A percentile compares a stretch with the other conserved stretches of the same genome.
These are phyloP conservation scores for Trichomonas vaginalis DNA, from an alignment of 208 protist genomes.

Conservation along the genomic window DNA sequence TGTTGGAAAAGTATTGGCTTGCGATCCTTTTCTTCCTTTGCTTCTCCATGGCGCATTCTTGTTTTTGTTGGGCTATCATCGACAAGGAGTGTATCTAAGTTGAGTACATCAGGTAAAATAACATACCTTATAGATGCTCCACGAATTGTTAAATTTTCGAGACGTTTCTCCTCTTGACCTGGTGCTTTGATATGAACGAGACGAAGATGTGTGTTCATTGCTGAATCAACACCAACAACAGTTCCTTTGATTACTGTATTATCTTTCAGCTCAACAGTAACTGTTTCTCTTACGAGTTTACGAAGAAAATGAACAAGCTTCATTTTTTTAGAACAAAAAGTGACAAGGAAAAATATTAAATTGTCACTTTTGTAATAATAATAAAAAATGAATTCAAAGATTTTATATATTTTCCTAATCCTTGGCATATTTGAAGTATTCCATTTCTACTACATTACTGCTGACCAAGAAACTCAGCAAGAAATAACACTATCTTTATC, in stretches of 20 bases:
- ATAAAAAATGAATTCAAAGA: neutral
- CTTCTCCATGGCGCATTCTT: neutral
- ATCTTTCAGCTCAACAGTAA: slow-evolving; percentile 14
- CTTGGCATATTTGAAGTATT: neutral
- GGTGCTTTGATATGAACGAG: neutral
- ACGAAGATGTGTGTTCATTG: slow-evolving; percentile 17
- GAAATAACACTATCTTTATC: neutral
- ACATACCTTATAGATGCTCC: slow-evolving; percentile 1
- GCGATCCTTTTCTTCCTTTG: neutral
- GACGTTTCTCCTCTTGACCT: neutral
- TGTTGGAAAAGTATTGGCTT: neutral
- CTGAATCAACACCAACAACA: slow-evolving; percentile 15
- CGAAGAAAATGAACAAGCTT: neutral
- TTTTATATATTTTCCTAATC: neutral
- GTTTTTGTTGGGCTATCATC: slow-evolving; percentile 18
- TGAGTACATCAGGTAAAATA: neutral
- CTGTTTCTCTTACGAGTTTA: neutral
- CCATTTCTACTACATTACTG: neutral
- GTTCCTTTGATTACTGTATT: slow-evolving; percentile 12
- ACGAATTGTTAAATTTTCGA: slow-evolving; percentile 14
- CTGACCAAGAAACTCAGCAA: neutral
- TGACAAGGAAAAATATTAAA: too few relatives aligned
- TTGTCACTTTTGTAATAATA: neutral
- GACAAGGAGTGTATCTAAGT: neutral
- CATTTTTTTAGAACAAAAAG: too few relatives aligned